A percentile compares a stretch with the other conserved stretches of the same genome.
These are phyloP conservation scores for Farysia itapuensis DNA, from an alignment of 1,284 basidiomycete genomes.

Conservation along the genomic window DNA sequence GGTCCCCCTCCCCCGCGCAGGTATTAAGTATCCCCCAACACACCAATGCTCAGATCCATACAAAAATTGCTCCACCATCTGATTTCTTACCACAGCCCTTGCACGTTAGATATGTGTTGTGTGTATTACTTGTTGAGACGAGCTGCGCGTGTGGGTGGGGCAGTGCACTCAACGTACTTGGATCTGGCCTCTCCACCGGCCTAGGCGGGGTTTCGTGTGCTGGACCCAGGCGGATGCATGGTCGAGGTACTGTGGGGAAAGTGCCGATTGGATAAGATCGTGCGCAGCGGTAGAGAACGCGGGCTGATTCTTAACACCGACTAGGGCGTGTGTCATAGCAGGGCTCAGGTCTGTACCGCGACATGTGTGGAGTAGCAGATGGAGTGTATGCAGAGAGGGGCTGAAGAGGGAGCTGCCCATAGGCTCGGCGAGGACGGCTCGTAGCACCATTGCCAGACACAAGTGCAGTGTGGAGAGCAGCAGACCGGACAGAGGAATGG, in stretches of 20 bases:
- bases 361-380: constrained; percentile 17
- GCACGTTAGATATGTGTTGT: too few relatives aligned
- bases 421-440: constrained; percentile 17
- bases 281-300: constrained; percentile 10
- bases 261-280: constrained; percentile 13
- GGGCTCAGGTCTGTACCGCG: constrained; percentile 6
- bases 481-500: constrained; percentile 1
- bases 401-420: constrained; percentile 19
- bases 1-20: constrained; percentile 34
- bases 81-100: too few relatives aligned
- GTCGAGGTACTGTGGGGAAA: constrained; percentile 1
- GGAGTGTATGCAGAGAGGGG: constrained; percentile 13
- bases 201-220: too few relatives aligned
- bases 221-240: too few relatives aligned
- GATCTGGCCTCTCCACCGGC: too few relatives aligned
- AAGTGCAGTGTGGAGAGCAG: constrained; percentile 7
- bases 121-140: too few relatives aligned
- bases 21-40: too few relatives aligned
- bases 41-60: too few relatives aligned
- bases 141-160: too few relatives aligned
- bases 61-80: too few relatives aligned
- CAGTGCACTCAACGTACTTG: too few relatives aligned
- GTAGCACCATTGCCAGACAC: constrained; percentile 3
- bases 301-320: constrained; percentile 2
- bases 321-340: constrained; percentile 4